Conservation (phyloP, 2,329 filamentous ascomycete species). For the Pyricularia pennisetigena region DNA sequence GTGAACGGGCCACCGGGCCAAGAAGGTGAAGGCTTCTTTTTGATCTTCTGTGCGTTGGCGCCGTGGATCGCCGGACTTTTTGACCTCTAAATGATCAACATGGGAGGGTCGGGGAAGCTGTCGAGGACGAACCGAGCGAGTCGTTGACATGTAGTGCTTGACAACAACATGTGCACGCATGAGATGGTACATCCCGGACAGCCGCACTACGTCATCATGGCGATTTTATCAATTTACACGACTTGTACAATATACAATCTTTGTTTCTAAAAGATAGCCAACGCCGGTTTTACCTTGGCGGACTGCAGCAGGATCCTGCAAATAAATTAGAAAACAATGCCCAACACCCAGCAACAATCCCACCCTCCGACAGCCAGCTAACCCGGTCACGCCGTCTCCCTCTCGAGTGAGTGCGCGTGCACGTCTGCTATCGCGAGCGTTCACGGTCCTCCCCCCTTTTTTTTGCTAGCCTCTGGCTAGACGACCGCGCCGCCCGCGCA, state of each 20-base stretch:
- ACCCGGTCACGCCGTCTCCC: not conserved
- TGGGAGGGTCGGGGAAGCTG: not conserved
- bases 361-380: not conserved
- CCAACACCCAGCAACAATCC: not conserved
- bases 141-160: not conserved
- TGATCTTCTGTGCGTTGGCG: not conserved
- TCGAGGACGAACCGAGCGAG: not conserved
- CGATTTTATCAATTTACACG: too few relatives aligned
- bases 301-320: not conserved
- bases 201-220: not conserved
- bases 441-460: not conserved
- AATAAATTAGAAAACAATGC: not conserved
- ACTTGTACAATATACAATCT: not conserved
- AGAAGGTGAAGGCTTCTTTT: not conserved
- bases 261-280: not conserved
- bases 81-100: not conserved
- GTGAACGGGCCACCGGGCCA: not conserved
- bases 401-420: not conserved
- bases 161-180: not conserved
- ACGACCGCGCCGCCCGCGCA: not conserved
- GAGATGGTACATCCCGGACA: not conserved
- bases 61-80: not conserved
- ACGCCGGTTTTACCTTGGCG: not conserved
- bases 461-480: not conserved
- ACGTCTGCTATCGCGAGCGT: not conserved